Percentiles rank a stretch among this genome's conserved stretches.
phyloP scores from a whole-genome alignment of 495 filamentous ascomycete genomes.

The Pseudotulostoma volvatum region DNA sequence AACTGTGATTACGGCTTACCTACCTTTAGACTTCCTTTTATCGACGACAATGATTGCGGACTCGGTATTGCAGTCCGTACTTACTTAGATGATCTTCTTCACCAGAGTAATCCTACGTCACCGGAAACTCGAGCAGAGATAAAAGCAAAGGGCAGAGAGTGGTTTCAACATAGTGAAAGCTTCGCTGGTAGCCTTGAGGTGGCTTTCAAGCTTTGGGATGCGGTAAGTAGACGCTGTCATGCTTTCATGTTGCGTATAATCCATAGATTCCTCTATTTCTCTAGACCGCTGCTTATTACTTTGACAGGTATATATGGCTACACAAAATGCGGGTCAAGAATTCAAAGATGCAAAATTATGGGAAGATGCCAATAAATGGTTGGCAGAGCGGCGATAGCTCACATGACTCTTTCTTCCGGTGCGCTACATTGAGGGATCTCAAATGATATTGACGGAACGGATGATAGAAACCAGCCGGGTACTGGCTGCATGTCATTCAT shows the following conservation, averaged over 20 bases:
- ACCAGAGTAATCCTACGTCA: constrained; percentile 36
- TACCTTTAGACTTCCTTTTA: constrained; percentile 67
- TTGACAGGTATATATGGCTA: constrained; percentile 41
- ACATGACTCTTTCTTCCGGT: too few species aligned
- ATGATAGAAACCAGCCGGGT: too few species aligned
- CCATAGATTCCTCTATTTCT: neutral
- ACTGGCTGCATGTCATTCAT: too few species aligned
- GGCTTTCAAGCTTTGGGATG: constrained; percentile 71
- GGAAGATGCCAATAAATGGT: constrained; percentile 49
- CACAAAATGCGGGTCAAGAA: constrained; percentile 47
- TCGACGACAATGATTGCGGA: constrained; percentile 64
- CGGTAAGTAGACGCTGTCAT: constrained; percentile 31
- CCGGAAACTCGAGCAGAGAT: constrained; percentile 44
- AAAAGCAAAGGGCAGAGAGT: constrained; percentile 45
- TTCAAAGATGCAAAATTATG: constrained; percentile 46
- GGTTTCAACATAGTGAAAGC: constrained; percentile 61
- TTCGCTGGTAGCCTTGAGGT: constrained; percentile 63
- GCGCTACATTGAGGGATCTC: too few species aligned
- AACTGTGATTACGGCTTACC: neutral
- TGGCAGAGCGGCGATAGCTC: constrained; percentile 17
- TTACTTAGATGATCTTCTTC: constrained; percentile 71
- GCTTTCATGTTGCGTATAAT: neutral
- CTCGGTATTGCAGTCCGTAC: constrained; percentile 84
- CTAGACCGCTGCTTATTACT: constrained; percentile 1
- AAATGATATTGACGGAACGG: too few species aligned